These are phyloP conservation scores for Dissophora ornata DNA, from an alignment of 192 early-diverging fungal genomes.

Conservation along the genomic window DNA sequence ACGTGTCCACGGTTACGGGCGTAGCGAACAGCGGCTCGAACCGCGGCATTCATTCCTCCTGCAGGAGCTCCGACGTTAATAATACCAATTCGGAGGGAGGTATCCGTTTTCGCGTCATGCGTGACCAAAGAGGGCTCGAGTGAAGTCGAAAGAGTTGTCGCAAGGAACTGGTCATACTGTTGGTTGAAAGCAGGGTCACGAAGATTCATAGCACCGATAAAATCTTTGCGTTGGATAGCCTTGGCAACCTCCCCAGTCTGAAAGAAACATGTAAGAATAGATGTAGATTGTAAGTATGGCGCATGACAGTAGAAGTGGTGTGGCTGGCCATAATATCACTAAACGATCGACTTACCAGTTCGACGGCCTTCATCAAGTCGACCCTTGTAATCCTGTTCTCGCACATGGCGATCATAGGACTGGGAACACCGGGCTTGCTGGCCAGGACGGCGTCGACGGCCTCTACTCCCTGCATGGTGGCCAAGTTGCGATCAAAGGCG, in stretches of 20 bases:
- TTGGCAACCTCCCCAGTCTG: conserved; percentile 88
- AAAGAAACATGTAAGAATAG: neutral
- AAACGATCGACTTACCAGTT: conserved; percentile 64
- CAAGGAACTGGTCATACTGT: conserved; percentile 72
- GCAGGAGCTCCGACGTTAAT: conserved; percentile 96
- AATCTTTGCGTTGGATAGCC: conserved; percentile 85
- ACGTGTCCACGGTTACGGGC: conserved; percentile 90
- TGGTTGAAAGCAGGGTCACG: conserved; percentile 87
- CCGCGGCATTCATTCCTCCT: conserved; percentile 97
- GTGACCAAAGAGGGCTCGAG: neutral
- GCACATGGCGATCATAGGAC: conserved; percentile 93
- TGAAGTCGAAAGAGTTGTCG: conserved; percentile 58
- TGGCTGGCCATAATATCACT: neutral
- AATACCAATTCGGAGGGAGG: conserved; percentile 87
- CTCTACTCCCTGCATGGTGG: conserved; percentile 93
- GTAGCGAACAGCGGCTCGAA: conserved; percentile 84
- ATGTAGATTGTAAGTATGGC: too few species aligned
- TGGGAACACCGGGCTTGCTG: conserved; percentile 85
- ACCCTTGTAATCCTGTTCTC: conserved; percentile 88
- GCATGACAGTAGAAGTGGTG: too few species aligned
- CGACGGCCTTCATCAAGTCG: conserved; percentile 94
- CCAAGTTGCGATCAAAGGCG: conserved; percentile 92
- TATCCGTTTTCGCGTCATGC: neutral
- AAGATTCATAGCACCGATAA: conserved; percentile 88
- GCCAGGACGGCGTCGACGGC: conserved; percentile 93